phyloP scores from a whole-genome alignment of 345 rosid genomes.

The Combretum micranthum region DNA sequence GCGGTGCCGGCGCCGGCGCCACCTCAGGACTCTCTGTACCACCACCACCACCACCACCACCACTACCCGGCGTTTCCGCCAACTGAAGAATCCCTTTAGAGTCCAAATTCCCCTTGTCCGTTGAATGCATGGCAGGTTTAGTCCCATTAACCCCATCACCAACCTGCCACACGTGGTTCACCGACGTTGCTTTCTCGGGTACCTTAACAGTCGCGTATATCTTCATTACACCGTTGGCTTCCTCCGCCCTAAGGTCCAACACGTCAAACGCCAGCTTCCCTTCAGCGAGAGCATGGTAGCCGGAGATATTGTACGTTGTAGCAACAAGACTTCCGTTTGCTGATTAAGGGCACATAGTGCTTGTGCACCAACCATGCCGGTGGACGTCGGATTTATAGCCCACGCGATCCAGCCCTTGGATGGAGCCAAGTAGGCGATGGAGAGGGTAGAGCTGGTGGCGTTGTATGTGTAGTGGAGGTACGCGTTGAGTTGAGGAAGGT shows the following conservation, averaged over 20 bases:
- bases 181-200: constrained; percentile 28
- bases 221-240: constrained; percentile 19
- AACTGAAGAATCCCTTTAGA: constrained; percentile 24
- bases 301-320: constrained; percentile 45
- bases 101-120: constrained; percentile 12
- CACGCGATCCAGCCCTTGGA: constrained; percentile 74
- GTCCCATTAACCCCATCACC: constrained; percentile 39
- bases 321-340: constrained; percentile 19
- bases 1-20: too few relatives aligned
- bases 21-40: too few relatives aligned
- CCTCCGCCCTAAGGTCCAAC: constrained; percentile 48
- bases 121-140: constrained; percentile 22
- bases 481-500: constrained; percentile 42
- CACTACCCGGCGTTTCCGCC: background rate
- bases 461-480: constrained; percentile 69
- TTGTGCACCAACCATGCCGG: constrained; percentile 61
- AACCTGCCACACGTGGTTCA: constrained; percentile 89
- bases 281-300: constrained; percentile 15
- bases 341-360: constrained; percentile 44
- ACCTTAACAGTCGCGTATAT: constrained; percentile 54
- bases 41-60: constrained; percentile 8
- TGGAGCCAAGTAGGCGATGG: constrained; percentile 59
- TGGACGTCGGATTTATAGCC: constrained; percentile 61
- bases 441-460: constrained; percentile 63
- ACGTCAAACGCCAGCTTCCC: constrained; percentile 39